A percentile compares a stretch with the other conserved stretches of the same genome.
Conservation (phyloP, 805 yeast species). For the Cyberlindnera xylosilytica region DNA sequence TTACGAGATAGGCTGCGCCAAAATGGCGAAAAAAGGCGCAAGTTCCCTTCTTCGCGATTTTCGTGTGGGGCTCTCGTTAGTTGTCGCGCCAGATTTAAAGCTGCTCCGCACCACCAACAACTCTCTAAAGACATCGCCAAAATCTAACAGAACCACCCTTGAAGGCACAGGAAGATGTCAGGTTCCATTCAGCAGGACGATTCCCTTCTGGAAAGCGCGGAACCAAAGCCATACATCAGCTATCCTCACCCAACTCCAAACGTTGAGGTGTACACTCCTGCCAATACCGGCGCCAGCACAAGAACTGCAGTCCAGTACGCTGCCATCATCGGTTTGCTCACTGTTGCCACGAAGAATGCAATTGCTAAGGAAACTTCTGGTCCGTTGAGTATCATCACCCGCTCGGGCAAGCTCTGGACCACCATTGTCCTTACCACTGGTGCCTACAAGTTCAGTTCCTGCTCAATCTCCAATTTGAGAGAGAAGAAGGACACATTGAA, state of each 20-base stretch:
- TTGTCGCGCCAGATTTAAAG: too few species aligned
- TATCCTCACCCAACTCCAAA: conserved; percentile 22
- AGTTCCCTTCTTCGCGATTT: neutral
- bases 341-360: conserved; percentile 45
- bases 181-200: too few species aligned
- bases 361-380: conserved; percentile 40
- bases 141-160: neutral
- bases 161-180: neutral
- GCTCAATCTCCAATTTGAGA: conserved; percentile 55
- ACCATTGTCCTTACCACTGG: conserved; percentile 50
- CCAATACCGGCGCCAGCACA: conserved; percentile 52
- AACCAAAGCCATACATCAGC: conserved; percentile 12
- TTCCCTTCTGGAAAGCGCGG: neutral
- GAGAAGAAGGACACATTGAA: conserved; percentile 62
- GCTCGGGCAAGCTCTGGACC: conserved; percentile 31
- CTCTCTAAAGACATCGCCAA: neutral
- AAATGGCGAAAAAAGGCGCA: neutral
- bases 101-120: neutral
- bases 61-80: neutral
- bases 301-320: conserved; percentile 43
- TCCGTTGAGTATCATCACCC: conserved; percentile 31
- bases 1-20: conserved; percentile 7
- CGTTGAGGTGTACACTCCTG: conserved; percentile 48
- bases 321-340: conserved; percentile 45
- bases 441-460: conserved; percentile 39